Evolutionary conservation across 208 protist genomes (phyloP).

Genomic region (Leishmania aethiopica): DNA sequence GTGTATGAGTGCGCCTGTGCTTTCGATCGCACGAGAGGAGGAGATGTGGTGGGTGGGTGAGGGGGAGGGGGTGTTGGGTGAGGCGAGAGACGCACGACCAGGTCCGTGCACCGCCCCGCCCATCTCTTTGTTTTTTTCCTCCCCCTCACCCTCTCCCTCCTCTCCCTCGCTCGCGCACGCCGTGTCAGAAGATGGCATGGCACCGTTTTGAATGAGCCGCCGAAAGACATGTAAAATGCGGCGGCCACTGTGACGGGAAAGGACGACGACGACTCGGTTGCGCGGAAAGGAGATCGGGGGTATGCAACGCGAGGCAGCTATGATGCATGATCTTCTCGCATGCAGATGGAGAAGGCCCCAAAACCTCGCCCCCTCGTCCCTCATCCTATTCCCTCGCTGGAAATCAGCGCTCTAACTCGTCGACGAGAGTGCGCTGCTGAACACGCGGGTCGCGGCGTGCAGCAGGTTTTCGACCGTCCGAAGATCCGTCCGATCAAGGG

Average conservation of each 20-base stretch:
- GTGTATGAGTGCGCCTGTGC: neutral
- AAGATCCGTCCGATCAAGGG: conserved; percentile 13
- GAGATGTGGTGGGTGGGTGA: neutral
- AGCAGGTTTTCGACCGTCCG: conserved; percentile 24
- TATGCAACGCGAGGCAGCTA: neutral
- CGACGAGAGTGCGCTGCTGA: conserved; percentile 14
- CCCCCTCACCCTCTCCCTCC: neutral
- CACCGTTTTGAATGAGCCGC: neutral
- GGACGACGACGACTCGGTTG: neutral
- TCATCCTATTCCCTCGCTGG: neutral
- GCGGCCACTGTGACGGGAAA: neutral
- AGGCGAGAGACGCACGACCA: neutral
- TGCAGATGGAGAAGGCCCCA: neutral
- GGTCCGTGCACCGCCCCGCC: neutral
- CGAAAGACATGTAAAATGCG: neutral
- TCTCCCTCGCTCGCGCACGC: neutral
- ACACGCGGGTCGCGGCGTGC: conserved; percentile 29
- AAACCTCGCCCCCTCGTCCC: neutral
- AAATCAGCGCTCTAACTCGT: neutral
- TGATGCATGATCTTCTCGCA: neutral
- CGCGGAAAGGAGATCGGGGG: neutral
- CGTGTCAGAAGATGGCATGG: neutral
- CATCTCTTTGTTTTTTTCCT: neutral
- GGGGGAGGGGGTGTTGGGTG: neutral
- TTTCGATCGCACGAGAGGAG: neutral